Evolutionary conservation across 768 basidiomycete genomes (phyloP).

Genomic region (Leccinum variicolor): DNA sequence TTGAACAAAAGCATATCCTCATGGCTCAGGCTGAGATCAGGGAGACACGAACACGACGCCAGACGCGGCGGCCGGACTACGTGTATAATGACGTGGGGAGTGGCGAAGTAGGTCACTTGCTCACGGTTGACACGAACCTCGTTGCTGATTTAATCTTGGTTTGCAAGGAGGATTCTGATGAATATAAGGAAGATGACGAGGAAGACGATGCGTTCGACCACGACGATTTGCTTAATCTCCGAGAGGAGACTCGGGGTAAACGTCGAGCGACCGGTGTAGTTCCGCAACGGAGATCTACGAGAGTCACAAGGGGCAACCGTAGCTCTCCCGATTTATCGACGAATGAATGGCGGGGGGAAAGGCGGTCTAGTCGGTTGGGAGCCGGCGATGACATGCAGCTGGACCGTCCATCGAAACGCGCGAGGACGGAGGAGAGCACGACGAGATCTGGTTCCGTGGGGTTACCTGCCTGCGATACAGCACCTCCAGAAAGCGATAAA

Average conservation of each 20-base stretch:
- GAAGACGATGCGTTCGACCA: slow-evolving; percentile 57
- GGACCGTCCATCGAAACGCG: slow-evolving; percentile 62
- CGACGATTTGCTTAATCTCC: slow-evolving; percentile 37
- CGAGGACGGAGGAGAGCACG: slow-evolving; percentile 73
- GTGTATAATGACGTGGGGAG: slow-evolving; percentile 70
- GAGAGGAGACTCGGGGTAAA: slow-evolving; percentile 41
- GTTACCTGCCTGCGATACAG: slow-evolving; percentile 24
- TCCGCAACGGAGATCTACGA: slow-evolving; percentile 52
- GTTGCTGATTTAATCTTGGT: slow-evolving; percentile 17
- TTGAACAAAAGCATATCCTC: slow-evolving; percentile 61
- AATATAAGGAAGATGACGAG: slow-evolving; percentile 65
- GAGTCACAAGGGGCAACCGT: slow-evolving; percentile 50
- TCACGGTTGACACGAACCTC: slow-evolving; percentile 18
- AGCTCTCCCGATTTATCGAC: slow-evolving; percentile 47
- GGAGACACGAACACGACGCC: slow-evolving; percentile 73
- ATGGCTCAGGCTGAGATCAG: slow-evolving; percentile 76
- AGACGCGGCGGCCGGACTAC: slow-evolving; percentile 75
- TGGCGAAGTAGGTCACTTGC: slow-evolving; percentile 43
- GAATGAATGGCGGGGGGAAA: slow-evolving; percentile 70
- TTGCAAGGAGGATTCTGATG: slow-evolving; percentile 56
- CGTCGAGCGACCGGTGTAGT: slow-evolving; percentile 35
- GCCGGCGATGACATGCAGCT: slow-evolving; percentile 47
- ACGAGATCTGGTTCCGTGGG: slow-evolving; percentile 46
- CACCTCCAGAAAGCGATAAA: slow-evolving; percentile 33
- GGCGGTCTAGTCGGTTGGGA: slow-evolving; percentile 66